phyloP scores from a whole-genome alignment of 2,329 filamentous ascomycete genomes.

The Talaromyces verruculosus region DNA sequence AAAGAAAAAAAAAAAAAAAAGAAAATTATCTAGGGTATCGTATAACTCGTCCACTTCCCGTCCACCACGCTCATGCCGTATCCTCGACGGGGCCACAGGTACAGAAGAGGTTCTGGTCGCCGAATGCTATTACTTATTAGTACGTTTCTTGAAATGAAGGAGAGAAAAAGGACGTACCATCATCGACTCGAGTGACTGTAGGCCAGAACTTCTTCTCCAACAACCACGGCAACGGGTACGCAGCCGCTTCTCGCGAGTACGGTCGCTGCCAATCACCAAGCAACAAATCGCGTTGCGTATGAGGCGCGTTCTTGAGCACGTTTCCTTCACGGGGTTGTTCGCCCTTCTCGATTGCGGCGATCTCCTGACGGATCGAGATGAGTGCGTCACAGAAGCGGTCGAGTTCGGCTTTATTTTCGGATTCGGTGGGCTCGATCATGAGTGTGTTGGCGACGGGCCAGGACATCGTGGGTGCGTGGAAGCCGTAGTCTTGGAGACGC shows the following conservation, averaged over 20 bases:
- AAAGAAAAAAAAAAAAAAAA: neutral
- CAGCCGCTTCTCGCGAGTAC: constrained; percentile 78
- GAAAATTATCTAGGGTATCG: constrained; percentile 33
- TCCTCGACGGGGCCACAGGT: constrained; percentile 82
- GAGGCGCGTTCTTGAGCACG: constrained; percentile 84
- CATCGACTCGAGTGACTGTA: constrained; percentile 78
- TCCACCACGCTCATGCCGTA: constrained; percentile 34
- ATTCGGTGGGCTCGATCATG: constrained; percentile 98
- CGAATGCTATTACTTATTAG: constrained; percentile 62
- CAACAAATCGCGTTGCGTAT: constrained; percentile 79
- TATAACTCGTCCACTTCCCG: constrained; percentile 9
- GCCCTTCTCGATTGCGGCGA: constrained; percentile 78
- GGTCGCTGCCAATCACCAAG: constrained; percentile 74
- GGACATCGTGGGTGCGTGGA: constrained; percentile 96
- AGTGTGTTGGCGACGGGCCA: constrained; percentile 94
- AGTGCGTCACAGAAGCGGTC: constrained; percentile 91
- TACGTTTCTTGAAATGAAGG: neutral
- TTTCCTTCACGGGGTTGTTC: constrained; percentile 72
- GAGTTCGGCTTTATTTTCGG: constrained; percentile 85
- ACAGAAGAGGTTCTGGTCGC: constrained; percentile 91
- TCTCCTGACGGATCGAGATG: constrained; percentile 82
- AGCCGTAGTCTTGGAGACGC: constrained; percentile 93
- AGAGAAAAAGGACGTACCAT: constrained; percentile 62
- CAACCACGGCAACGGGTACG: constrained; percentile 79
- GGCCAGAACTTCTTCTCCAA: constrained; percentile 99